Evolutionary conservation across 495 filamentous ascomycete genomes (phyloP).

Genomic region (Lasiosphaeris hirsuta): DNA sequence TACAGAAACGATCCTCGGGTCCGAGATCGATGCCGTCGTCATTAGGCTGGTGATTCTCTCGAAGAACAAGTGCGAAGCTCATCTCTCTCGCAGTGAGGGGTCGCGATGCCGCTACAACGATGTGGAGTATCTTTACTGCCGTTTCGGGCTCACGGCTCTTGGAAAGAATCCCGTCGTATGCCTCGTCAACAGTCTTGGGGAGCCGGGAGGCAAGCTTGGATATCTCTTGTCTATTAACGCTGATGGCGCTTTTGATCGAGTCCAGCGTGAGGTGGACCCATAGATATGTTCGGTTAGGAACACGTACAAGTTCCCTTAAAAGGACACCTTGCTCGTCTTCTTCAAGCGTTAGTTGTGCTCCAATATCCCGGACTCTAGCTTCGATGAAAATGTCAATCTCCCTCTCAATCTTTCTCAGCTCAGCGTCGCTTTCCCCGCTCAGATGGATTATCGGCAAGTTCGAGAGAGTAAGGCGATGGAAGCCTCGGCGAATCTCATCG

Average conservation of each 20-base stretch:
- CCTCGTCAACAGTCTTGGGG: conserved; percentile 35
- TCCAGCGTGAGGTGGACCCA: conserved; percentile 37
- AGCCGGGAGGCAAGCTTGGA: conserved; percentile 21
- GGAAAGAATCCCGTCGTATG: conserved; percentile 43
- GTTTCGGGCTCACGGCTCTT: conserved; percentile 22
- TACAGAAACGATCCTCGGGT: conserved; percentile 21
- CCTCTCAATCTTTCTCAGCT: conserved; percentile 35
- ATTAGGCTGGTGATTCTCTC: conserved; percentile 17
- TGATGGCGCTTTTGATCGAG: conserved; percentile 17
- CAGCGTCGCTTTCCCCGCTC: conserved; percentile 33
- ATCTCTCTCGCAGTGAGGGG: too few species aligned
- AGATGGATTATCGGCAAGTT: conserved; percentile 37
- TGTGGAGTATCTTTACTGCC: conserved; percentile 35
- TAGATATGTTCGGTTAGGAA: conserved; percentile 37
- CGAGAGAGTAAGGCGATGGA: conserved; percentile 22
- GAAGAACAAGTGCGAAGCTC: conserved; percentile 33
- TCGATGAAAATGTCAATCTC: conserved; percentile 47
- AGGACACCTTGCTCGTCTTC: conserved; percentile 21
- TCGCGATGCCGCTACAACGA: conserved; percentile 40
- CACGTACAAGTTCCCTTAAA: conserved; percentile 20
- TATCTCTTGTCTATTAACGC: conserved; percentile 25
- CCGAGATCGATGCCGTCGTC: conserved; percentile 18
- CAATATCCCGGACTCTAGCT: conserved; percentile 27
- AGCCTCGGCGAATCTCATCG: conserved; percentile 31
- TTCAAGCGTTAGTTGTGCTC: conserved; percentile 14